These are phyloP conservation scores for Lodderomyces elongisporus DNA, from an alignment of 1,139 yeast species.

Conservation along the genomic window DNA sequence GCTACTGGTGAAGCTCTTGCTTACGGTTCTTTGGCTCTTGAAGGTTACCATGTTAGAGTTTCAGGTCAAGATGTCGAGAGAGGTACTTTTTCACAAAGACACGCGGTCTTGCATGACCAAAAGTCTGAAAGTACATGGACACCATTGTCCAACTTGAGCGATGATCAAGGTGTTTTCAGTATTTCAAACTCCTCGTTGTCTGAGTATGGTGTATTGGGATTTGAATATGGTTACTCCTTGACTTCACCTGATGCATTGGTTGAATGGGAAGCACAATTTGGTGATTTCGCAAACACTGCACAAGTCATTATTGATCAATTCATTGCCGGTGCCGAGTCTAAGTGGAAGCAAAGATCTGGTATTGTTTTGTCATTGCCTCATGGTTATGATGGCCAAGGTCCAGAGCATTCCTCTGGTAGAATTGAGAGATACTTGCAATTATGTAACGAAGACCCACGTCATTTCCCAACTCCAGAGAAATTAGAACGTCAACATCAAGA, in stretches of 20 bases:
- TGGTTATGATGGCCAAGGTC: conserved; percentile 99
- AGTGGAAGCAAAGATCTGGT: conserved; percentile 99
- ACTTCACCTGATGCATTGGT: conserved; percentile 94
- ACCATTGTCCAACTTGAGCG: conserved; percentile 76
- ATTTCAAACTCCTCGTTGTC: conserved; percentile 96
- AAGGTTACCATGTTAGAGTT: conserved; percentile 95
- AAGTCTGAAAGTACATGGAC: conserved; percentile 74
- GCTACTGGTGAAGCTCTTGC: conserved; percentile 98
- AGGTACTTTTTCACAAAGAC: conserved; percentile 99
- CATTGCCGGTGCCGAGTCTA: conserved; percentile 93
- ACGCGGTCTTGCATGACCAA: conserved; percentile 97
- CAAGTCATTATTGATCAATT: conserved; percentile 97
- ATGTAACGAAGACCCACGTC: conserved; percentile 93
- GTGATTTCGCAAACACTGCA: conserved; percentile 99
- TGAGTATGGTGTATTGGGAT: conserved; percentile 98
- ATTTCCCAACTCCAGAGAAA: conserved; percentile 85
- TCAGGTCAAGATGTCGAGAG: conserved; percentile 99
- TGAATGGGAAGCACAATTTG: conserved; percentile 99
- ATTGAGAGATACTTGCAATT: conserved; percentile 94
- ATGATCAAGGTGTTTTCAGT: conserved; percentile 80
- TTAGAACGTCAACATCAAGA: conserved; percentile 98
- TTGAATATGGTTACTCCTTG: conserved; percentile 97
- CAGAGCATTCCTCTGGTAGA: conserved; percentile 98
- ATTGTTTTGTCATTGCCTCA: conserved; percentile 93
- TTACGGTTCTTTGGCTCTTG: conserved; percentile 84